Conservation (phyloP, 2,329 filamentous ascomycete species). For the Pestalotiopsis sp. region DNA sequence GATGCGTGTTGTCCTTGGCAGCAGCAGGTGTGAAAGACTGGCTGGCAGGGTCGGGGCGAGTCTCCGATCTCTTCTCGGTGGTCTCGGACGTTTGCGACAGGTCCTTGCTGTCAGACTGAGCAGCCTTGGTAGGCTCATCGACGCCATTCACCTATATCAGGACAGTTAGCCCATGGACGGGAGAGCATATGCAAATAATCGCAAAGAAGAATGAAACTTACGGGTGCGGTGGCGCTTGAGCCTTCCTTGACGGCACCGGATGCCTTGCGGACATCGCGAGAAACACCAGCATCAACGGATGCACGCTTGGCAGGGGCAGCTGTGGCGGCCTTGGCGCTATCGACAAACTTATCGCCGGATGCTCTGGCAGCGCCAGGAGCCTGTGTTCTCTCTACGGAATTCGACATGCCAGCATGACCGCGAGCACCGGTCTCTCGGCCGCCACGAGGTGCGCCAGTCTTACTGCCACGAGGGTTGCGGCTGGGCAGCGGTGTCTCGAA, state of each 20-base stretch:
- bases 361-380: background rate
- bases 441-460: constrained; percentile 24
- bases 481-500: constrained; percentile 80
- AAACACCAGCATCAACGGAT: background rate
- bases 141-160: background rate
- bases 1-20: constrained; percentile 30
- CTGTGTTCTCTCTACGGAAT: background rate
- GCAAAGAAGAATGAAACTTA: background rate
- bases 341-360: background rate
- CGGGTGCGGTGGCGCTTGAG: background rate
- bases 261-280: constrained; percentile 1
- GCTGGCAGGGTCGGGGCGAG: background rate
- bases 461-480: constrained; percentile 50
- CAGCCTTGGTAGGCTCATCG: background rate
- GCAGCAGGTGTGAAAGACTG: background rate
- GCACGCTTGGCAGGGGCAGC: background rate
- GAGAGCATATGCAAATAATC: background rate
- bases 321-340: background rate
- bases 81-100: background rate
- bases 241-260: background rate
- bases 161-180: background rate
- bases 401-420: constrained; percentile 17
- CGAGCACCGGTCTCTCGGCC: constrained; percentile 25
- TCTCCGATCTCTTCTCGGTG: background rate
- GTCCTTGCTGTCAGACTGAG: constrained; percentile 1